Evolutionary conservation across 1,284 basidiomycete species (phyloP).

Genomic region (Lentinus polychrous): DNA sequence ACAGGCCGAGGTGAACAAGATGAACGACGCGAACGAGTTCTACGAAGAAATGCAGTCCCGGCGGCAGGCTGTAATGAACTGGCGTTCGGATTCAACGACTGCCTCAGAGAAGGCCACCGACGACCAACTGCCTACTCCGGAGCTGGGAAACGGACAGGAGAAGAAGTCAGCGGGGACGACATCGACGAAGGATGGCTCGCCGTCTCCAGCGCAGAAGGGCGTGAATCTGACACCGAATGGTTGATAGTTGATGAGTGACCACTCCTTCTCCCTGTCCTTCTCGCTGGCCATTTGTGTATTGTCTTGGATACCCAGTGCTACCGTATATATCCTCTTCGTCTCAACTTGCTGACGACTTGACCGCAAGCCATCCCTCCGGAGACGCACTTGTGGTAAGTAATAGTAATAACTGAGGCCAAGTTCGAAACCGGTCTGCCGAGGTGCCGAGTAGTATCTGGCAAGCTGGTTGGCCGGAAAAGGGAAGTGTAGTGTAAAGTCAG

Average conservation of each 20-base stretch:
- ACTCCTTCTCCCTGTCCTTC: slow-evolving; percentile 10
- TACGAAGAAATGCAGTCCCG: slow-evolving; percentile 76
- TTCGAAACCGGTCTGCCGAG: background rate
- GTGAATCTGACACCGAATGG: slow-evolving; percentile 85
- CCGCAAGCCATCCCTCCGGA: too few relatives aligned
- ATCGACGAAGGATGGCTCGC: slow-evolving; percentile 66
- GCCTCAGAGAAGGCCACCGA: slow-evolving; percentile 19
- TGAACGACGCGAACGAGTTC: slow-evolving; percentile 88
- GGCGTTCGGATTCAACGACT: slow-evolving; percentile 32
- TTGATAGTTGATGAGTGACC: slow-evolving; percentile 54
- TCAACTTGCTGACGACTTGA: too few relatives aligned
- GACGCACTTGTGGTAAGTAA: too few relatives aligned
- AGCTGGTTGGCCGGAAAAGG: slow-evolving; percentile 4
- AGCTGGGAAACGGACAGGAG: slow-evolving; percentile 29
- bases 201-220: slow-evolving; percentile 57
- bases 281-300: slow-evolving; percentile 10
- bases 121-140: slow-evolving; percentile 18
- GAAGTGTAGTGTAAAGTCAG: slow-evolving; percentile 3
- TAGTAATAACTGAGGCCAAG: too few relatives aligned
- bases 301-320: slow-evolving; percentile 23
- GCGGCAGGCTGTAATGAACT: slow-evolving; percentile 50
- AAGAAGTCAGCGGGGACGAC: slow-evolving; percentile 39
- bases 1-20: slow-evolving; percentile 86
- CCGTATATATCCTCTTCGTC: slow-evolving; percentile 18
- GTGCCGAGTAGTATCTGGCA: background rate